Conservation (phyloP, 805 yeast species). For the Ogataea parapolymorpha region DNA sequence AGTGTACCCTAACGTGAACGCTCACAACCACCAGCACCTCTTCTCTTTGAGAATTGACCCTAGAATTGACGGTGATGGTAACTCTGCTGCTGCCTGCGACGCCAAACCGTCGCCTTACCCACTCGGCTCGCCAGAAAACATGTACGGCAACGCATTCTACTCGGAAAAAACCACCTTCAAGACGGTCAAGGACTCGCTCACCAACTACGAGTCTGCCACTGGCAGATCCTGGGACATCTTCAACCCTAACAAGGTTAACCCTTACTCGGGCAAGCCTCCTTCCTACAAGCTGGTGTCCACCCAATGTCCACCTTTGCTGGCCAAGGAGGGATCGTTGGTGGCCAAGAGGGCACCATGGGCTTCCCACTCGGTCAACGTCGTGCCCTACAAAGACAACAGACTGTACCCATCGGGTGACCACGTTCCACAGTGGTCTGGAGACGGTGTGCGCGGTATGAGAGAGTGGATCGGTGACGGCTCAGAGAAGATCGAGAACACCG, state of each 20-base stretch:
- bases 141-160: constrained; percentile 75
- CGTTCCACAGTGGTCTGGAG: constrained; percentile 73
- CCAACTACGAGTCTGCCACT: constrained; percentile 57
- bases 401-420: constrained; percentile 79
- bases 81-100: constrained; percentile 68
- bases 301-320: constrained; percentile 69
- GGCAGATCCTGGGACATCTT: constrained; percentile 76
- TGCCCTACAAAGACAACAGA: constrained; percentile 70
- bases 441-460: constrained; percentile 62
- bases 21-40: constrained; percentile 85
- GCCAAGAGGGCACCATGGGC: constrained; percentile 86
- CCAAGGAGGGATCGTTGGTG: constrained; percentile 70
- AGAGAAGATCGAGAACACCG: constrained; percentile 60
- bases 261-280: constrained; percentile 70
- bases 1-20: constrained; percentile 77
- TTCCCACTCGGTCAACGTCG: constrained; percentile 58
- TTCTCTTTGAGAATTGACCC: constrained; percentile 78
- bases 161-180: constrained; percentile 64
- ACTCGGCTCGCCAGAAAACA: constrained; percentile 64
- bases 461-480: constrained; percentile 64
- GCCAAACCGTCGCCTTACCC: constrained; percentile 57
- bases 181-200: constrained; percentile 63
- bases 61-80: constrained; percentile 75
- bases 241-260: constrained; percentile 65
- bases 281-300: constrained; percentile 75